Percentiles rank a stretch among this genome's conserved stretches.
These are phyloP conservation scores for Talaromyces sp. DNA, from an alignment of 2,329 filamentous ascomycete genomes.

Conservation along the genomic window DNA sequence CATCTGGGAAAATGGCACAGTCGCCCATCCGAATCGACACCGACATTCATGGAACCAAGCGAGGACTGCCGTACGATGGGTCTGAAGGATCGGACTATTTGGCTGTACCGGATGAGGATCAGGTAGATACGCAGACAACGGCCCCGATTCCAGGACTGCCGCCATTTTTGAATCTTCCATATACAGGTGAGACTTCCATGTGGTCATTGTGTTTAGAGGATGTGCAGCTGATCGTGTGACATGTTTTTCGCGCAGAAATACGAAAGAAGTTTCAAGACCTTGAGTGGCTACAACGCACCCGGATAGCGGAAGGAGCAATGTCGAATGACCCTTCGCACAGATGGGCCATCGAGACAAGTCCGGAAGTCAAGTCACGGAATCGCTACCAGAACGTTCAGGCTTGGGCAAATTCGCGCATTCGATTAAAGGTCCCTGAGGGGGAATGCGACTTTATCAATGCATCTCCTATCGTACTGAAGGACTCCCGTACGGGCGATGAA, in stretches of 20 bases:
- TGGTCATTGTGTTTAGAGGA: not conserved
- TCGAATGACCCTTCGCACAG: conserved; percentile 50
- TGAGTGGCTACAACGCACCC: conserved; percentile 59
- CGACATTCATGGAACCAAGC: conserved; percentile 40
- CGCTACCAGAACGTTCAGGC: conserved; percentile 88
- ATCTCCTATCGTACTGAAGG: conserved; percentile 64
- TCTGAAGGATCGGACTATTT: conserved; percentile 33
- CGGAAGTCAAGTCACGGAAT: conserved; percentile 65
- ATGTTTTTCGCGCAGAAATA: conserved; percentile 49
- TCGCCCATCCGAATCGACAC: conserved; percentile 43
- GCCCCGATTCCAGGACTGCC: conserved; percentile 35
- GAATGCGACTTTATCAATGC: conserved; percentile 80
- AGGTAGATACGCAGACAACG: not conserved
- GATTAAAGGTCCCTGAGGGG: conserved; percentile 71
- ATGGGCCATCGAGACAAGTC: conserved; percentile 59
- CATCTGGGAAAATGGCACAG: conserved; percentile 43
- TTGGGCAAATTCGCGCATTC: conserved; percentile 82
- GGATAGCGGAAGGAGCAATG: conserved; percentile 49
- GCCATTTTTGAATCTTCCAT: conserved; percentile 40
- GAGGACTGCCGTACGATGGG: conserved; percentile 36
- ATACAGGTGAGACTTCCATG: conserved; percentile 34
- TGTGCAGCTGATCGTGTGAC: not conserved
- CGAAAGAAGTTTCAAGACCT: conserved; percentile 61
- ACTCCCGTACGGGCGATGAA: conserved; percentile 46
- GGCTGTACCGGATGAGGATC: conserved; percentile 27